These are phyloP conservation scores for Turritis glabra DNA, from an alignment of 345 rosid genomes.

Conservation along the genomic window DNA sequence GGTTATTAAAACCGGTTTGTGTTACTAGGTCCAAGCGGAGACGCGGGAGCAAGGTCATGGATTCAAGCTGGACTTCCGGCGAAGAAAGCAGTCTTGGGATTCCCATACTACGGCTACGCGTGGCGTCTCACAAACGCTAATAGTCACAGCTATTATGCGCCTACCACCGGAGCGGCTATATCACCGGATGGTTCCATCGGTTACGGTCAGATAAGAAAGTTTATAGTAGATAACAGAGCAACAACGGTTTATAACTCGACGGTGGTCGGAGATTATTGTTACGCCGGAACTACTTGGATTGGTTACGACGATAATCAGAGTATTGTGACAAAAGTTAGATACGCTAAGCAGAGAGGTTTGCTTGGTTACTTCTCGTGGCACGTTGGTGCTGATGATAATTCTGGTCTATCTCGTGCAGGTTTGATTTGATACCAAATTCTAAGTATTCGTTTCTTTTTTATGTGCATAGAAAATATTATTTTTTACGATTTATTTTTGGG, in stretches of 20 bases:
- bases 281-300: constrained; percentile 58
- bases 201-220: constrained; percentile 42
- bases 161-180: constrained; percentile 44
- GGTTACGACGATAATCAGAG: constrained; percentile 58
- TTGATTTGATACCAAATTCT: background rate
- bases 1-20: background rate
- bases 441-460: background rate
- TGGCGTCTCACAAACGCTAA: constrained; percentile 57
- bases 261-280: constrained; percentile 54
- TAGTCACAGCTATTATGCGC: constrained; percentile 53
- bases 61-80: constrained; percentile 49
- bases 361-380: constrained; percentile 86
- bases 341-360: constrained; percentile 49
- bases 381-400: constrained; percentile 52
- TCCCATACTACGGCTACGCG: constrained; percentile 63
- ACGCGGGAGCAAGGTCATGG: constrained; percentile 60
- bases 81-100: constrained; percentile 57
- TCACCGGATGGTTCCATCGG: constrained; percentile 37
- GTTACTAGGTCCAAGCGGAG: constrained; percentile 48
- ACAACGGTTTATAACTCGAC: constrained; percentile 45
- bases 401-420: constrained; percentile 51
- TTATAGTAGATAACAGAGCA: constrained; percentile 42
- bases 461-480: background rate
- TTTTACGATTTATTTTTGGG: background rate
- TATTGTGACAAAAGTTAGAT: constrained; percentile 49